phyloP scores from a whole-genome alignment of 352 stramenopile genomes.

The Aphanomyces euteiches region DNA sequence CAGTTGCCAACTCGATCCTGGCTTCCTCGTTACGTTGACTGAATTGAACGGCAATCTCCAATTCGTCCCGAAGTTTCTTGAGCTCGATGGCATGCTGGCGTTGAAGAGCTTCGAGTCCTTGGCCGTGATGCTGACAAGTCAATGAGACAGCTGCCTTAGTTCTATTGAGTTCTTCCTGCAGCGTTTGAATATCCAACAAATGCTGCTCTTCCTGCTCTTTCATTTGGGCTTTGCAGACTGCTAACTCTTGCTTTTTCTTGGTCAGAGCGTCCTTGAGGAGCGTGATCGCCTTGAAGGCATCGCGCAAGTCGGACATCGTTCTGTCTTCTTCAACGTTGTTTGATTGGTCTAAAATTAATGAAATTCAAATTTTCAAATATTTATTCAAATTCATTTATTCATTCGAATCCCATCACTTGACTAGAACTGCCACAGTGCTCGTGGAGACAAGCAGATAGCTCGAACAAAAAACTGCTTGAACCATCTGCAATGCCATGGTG shows the following conservation, averaged over 20 bases:
- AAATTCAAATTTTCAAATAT: background rate
- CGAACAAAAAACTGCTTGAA: too few relatives aligned
- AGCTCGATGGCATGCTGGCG: constrained; percentile 17
- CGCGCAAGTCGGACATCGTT: constrained; percentile 21
- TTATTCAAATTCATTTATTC: background rate
- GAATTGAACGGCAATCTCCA: constrained; percentile 2
- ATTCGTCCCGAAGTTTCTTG: constrained; percentile 20
- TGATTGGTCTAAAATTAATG: too few relatives aligned
- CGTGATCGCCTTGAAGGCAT: constrained; percentile 30
- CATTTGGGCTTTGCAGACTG: background rate
- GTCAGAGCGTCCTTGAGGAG: constrained; percentile 21
- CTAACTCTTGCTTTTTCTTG: constrained; percentile 20
- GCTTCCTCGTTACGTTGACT: constrained; percentile 9
- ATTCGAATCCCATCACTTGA: background rate
- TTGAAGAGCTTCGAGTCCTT: constrained; percentile 9
- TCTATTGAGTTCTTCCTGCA: constrained; percentile 20
- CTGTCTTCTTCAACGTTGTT: too few relatives aligned
- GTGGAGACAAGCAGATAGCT: too few relatives aligned
- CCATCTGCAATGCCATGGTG: too few relatives aligned
- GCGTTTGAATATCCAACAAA: constrained; percentile 12
- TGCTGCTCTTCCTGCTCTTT: constrained; percentile 15
- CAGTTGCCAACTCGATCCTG: background rate
- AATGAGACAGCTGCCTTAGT: background rate
- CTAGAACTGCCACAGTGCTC: too few relatives aligned
- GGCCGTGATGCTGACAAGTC: constrained; percentile 14